Base-by-base conservation (phyloP, 1,139 yeast species). In the Diutina neorugosa region DNA sequence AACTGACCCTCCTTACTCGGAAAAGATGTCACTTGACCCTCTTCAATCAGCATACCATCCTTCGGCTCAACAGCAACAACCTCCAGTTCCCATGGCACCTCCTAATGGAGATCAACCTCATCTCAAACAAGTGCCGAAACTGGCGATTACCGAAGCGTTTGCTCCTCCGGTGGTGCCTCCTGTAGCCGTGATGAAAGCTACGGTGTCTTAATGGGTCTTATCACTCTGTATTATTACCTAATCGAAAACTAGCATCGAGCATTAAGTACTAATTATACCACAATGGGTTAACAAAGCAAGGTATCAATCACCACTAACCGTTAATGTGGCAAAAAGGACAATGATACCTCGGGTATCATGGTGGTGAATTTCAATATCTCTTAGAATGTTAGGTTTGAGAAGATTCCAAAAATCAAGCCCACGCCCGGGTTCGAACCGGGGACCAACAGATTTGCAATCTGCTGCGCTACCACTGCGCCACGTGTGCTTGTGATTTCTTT, bases 401-500 rank as follows among this genome's bases (percentile, higher is more conserved):
- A n/a, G n/a, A n/a, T n/a, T n/a, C n/a, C 12, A 40, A 40, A 40
- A 40, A 16, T 6, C 18, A 11, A 46, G 50, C 50, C 50, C 50
- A 46, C 50, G 31, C 37, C 50, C 50, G 23, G 50, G 50, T 27
- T 46, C 50, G 50, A 46, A 46, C 50, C 23, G 50, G 50, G 59
- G 60, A 57, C 61, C 61, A 56, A 57, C 61, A 57, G 60, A 57
- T 57, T 58, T 58, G 61, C 61, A 57, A 57, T 58, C 61, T 57
- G 61, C 60, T 57, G 59, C 61, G 60, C 61, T 57, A 58, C 60
- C 61, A 57, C 61, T 58, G 61, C 61, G 60, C 61, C 61, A 58
- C 31, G 50, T 46, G 50, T 46, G 50, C 50, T 27, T 44, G 43
- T 31, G 37, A 31, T 31, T 31, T 31, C 37, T 31, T 31, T 31